A percentile compares a stretch with the other conserved stretches of the same genome.
Evolutionary conservation across 441 rosid species (phyloP).

Genomic region (Jatropha podagrica): DNA sequence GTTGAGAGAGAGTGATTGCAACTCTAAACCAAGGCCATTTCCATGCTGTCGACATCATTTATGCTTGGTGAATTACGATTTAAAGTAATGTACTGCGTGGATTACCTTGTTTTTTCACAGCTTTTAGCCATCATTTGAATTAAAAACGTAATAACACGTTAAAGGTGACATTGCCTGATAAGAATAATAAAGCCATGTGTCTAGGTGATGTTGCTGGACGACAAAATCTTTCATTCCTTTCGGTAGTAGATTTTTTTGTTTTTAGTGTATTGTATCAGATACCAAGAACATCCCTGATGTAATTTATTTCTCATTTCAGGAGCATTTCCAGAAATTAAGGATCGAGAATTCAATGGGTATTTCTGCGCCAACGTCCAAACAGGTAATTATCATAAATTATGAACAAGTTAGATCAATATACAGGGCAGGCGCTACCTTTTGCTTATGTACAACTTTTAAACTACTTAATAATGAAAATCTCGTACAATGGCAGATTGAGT

Average conservation of each 20-base stretch:
- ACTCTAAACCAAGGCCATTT: neutral
- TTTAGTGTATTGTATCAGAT: neutral
- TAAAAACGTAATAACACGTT: neutral
- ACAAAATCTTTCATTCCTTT: neutral
- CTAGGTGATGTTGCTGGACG: neutral
- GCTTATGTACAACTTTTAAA: neutral
- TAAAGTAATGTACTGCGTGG: neutral
- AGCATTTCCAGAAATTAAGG: conserved; percentile 80
- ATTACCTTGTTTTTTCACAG: neutral
- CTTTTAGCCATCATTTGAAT: neutral
- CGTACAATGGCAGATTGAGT: conserved; percentile 40
- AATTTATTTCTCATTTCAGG: conserved; percentile 41
- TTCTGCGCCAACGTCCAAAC: conserved; percentile 79
- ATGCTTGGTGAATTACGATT: neutral
- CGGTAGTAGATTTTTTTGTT: neutral
- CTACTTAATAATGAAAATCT: neutral
- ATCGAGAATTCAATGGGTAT: conserved; percentile 88
- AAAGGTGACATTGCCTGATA: neutral
- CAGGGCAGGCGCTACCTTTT: neutral
- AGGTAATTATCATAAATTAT: conserved; percentile 42
- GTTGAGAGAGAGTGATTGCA: neutral
- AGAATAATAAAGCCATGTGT: neutral
- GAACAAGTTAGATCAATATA: neutral
- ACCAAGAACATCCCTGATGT: neutral
- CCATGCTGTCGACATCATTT: neutral